phyloP scores from a whole-genome alignment of 805 yeast genomes.

The Candida dendrica region DNA sequence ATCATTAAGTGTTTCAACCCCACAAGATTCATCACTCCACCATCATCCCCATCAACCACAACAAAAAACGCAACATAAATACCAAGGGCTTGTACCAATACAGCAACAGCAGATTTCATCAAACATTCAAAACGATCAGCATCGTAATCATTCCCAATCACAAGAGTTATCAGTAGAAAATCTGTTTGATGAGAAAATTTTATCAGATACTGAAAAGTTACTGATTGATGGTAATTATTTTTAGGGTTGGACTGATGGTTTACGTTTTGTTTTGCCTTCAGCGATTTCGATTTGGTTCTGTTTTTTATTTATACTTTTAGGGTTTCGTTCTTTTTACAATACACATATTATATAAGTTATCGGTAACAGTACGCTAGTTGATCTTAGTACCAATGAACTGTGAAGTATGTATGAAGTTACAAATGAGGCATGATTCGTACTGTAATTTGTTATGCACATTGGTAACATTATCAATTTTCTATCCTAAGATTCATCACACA shows the following conservation, averaged over 20 bases:
- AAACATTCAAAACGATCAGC: not conserved
- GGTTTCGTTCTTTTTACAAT: too few species aligned
- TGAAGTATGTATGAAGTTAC: too few species aligned
- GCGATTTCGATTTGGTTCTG: not conserved
- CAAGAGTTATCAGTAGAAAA: slow-evolving; percentile 3
- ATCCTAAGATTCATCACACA: too few species aligned
- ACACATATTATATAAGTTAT: too few species aligned
- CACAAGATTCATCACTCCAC: not conserved
- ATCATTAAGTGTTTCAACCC: not conserved
- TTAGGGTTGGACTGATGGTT: not conserved
- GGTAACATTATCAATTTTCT: too few species aligned
- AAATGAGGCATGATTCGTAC: too few species aligned
- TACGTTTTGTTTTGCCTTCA: not conserved
- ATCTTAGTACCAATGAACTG: too few species aligned
- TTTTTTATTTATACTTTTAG: too few species aligned
- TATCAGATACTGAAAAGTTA: slow-evolving; percentile 6
- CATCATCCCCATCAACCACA: not conserved
- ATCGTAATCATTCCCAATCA: not conserved
- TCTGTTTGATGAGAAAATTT: slow-evolving; percentile 5
- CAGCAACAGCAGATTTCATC: not conserved
- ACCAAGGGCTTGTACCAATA: not conserved
- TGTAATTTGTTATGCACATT: too few species aligned
- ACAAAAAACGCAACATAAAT: too few species aligned
- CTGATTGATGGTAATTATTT: slow-evolving; percentile 1
- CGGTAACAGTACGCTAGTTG: too few species aligned